Evolutionary conservation across 768 basidiomycete genomes (phyloP).

Genomic region (Hygrocybe coccinea): DNA sequence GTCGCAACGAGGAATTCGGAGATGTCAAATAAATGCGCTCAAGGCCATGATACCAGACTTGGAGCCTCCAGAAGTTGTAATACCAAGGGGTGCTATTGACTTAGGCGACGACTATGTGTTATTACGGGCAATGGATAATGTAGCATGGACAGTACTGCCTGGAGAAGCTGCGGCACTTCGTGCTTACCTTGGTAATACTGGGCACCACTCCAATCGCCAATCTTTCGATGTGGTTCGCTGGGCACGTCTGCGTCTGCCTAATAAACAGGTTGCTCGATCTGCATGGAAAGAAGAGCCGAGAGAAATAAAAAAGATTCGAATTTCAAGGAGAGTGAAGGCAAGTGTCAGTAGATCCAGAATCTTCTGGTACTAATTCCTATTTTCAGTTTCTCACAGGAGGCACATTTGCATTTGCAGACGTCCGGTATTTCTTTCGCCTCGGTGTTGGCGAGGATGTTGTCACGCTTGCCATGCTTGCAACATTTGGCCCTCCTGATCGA

Average conservation of each 20-base stretch:
- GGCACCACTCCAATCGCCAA: too few relatives aligned
- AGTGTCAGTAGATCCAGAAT: background rate
- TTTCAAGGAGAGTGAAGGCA: conserved; percentile 3
- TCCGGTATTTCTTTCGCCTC: background rate
- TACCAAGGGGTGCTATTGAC: conserved; percentile 8
- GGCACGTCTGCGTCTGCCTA: conserved; percentile 21
- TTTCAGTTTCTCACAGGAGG: background rate
- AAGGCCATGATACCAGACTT: conserved; percentile 10
- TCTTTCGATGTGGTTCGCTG: conserved; percentile 9
- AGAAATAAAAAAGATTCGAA: background rate
- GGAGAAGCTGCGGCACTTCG: background rate
- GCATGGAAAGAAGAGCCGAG: conserved; percentile 15
- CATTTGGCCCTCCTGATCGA: background rate
- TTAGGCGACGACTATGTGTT: background rate
- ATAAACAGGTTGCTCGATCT: conserved; percentile 20
- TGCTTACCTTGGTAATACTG: too few relatives aligned
- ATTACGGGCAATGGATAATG: conserved; percentile 2
- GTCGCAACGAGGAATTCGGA: conserved; percentile 9
- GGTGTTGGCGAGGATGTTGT: background rate
- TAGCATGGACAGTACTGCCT: background rate
- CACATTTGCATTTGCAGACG: background rate
- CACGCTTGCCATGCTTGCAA: background rate
- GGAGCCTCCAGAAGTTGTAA: conserved; percentile 18
- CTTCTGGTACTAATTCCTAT: background rate
- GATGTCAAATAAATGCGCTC: conserved; percentile 3